Evolutionary conservation across 768 basidiomycete species (phyloP).

Genomic region (Pholiota molesta): DNA sequence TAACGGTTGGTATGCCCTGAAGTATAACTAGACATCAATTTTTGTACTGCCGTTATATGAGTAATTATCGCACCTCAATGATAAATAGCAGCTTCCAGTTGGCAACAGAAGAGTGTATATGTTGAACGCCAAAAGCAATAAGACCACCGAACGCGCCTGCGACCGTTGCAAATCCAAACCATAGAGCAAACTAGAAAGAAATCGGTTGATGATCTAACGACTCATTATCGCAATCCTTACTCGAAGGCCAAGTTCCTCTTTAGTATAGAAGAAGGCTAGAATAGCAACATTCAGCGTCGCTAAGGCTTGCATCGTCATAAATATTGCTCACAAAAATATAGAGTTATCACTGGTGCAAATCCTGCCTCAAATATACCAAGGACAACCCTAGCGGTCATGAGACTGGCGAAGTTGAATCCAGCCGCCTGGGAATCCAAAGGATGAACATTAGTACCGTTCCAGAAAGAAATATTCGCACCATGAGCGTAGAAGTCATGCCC

Average conservation of each 20-base stretch:
- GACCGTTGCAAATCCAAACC: conserved; percentile 85
- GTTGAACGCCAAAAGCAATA: conserved; percentile 79
- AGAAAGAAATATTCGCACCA: conserved; percentile 44
- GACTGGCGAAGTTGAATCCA: conserved; percentile 59
- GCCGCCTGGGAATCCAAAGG: conserved; percentile 46
- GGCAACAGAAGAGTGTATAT: conserved; percentile 49
- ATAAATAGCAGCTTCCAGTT: conserved; percentile 74
- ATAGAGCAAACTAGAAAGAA: conserved; percentile 59
- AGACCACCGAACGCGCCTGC: conserved; percentile 88
- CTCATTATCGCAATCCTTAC: conserved; percentile 30
- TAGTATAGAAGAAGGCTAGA: conserved; percentile 78
- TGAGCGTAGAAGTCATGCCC: conserved; percentile 75
- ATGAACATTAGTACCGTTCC: not conserved
- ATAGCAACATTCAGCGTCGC: not conserved
- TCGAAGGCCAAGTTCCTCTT: conserved; percentile 70
- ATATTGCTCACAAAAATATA: conserved; percentile 68
- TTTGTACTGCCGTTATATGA: not conserved
- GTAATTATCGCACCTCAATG: conserved; percentile 52
- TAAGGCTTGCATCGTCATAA: not conserved
- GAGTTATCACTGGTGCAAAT: conserved; percentile 76
- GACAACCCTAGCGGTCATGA: conserved; percentile 59
- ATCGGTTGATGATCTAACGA: not conserved
- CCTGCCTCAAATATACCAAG: conserved; percentile 81
- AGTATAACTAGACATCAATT: not conserved
- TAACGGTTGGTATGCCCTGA: conserved; percentile 68